Evolutionary conservation across 228 moss, liverwort and hornwort species (phyloP).

Genomic region (Sphagnum magellanicum): DNA sequence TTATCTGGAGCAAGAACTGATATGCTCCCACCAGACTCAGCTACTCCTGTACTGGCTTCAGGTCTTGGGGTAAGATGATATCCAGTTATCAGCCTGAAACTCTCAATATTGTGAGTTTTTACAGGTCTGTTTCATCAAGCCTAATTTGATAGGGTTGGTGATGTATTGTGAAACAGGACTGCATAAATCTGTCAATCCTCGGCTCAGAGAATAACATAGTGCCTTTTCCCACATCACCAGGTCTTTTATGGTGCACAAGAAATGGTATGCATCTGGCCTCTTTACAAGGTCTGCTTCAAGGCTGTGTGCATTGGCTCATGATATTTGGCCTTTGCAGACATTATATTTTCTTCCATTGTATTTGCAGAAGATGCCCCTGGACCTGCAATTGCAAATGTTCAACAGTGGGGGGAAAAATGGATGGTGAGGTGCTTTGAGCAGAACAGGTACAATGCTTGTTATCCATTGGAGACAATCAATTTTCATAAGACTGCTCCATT

Average conservation of each 20-base stretch:
- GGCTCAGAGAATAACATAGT: slow-evolving; percentile 41
- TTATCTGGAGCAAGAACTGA: slow-evolving; percentile 41
- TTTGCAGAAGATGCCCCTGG: slow-evolving; percentile 57
- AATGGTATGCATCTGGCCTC: background rate
- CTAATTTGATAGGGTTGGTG: background rate
- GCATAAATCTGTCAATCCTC: slow-evolving; percentile 13
- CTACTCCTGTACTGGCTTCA: slow-evolving; percentile 32
- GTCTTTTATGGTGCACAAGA: slow-evolving; percentile 15
- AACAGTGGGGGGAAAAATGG: slow-evolving; percentile 63
- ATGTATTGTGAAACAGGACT: background rate
- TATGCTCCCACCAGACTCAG: slow-evolving; percentile 31
- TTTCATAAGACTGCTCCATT: too few relatives aligned
- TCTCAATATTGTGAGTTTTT: background rate
- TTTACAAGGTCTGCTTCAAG: background rate
- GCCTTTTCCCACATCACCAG: slow-evolving; percentile 56
- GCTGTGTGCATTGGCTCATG: background rate
- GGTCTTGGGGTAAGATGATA: slow-evolving; percentile 27
- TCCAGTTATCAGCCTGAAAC: background rate
- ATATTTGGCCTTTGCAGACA: background rate
- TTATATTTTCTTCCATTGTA: background rate
- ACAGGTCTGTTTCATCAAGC: background rate
- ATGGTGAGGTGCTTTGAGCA: slow-evolving; percentile 42
- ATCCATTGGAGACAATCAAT: slow-evolving; percentile 39
- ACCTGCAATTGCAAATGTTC: slow-evolving; percentile 42
- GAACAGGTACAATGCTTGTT: slow-evolving; percentile 20